phyloP scores from a whole-genome alignment of 2,329 filamentous ascomycete genomes.

The Calonectria honghensis region DNA sequence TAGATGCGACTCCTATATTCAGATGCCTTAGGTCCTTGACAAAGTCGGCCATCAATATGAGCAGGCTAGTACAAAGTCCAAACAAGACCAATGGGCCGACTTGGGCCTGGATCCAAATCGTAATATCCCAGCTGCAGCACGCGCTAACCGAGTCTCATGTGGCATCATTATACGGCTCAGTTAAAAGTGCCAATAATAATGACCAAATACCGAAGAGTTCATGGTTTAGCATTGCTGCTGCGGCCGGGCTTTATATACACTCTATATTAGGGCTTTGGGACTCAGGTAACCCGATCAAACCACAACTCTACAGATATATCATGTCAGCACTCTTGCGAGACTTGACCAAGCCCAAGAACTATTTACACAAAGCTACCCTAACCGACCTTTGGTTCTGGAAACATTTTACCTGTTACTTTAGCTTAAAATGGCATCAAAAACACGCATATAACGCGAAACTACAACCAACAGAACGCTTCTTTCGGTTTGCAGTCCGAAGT shows the following conservation, averaged over 20 bases:
- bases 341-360: background rate
- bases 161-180: background rate
- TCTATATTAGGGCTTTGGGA: conserved; percentile 5
- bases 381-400: conserved; percentile 16
- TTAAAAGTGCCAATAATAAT: background rate
- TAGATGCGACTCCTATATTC: background rate
- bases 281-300: conserved; percentile 9
- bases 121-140: conserved; percentile 1
- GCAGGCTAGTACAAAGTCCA: background rate
- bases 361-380: background rate
- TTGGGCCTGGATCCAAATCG: background rate
- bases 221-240: conserved; percentile 1
- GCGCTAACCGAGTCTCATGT: background rate
- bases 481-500: background rate
- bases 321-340: background rate
- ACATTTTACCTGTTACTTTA: background rate
- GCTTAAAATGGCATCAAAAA: background rate
- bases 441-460: background rate
- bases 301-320: conserved; percentile 8
- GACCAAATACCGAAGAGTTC: background rate
- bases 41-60: background rate
- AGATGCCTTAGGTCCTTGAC: background rate
- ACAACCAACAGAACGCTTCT: background rate
- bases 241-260: background rate
- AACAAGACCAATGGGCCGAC: background rate